Conservation (phyloP, 805 yeast genomes). For the Nakazawaea peltata region DNA sequence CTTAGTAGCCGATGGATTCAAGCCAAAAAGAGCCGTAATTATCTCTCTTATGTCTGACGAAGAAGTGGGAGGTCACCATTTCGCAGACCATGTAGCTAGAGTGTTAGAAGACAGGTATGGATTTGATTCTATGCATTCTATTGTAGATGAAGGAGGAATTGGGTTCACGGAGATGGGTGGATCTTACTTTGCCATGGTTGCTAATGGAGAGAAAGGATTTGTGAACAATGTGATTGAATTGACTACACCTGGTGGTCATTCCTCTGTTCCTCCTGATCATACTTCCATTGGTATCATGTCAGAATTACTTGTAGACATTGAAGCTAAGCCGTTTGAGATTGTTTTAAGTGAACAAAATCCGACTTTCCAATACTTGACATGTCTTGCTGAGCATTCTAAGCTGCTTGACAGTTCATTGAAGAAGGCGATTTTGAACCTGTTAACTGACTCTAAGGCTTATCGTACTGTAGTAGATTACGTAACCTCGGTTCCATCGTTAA, state of each 20-base stretch:
- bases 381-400: slow-evolving; percentile 41
- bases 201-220: slow-evolving; percentile 54
- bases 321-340: slow-evolving; percentile 40
- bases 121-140: slow-evolving; percentile 39
- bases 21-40: slow-evolving; percentile 49
- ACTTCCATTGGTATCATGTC: slow-evolving; percentile 62
- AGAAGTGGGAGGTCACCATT: slow-evolving; percentile 50
- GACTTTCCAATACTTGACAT: slow-evolving; percentile 40
- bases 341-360: slow-evolving; percentile 45
- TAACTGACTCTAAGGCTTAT: slow-evolving; percentile 23
- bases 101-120: slow-evolving; percentile 44
- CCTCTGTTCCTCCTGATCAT: slow-evolving; percentile 66
- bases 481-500: slow-evolving; percentile 11
- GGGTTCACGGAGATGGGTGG: slow-evolving; percentile 31
- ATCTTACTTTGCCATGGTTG: slow-evolving; percentile 40
- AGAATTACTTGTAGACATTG: slow-evolving; percentile 42
- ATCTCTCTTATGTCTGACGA: slow-evolving; percentile 66
- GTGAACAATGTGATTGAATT: slow-evolving; percentile 31
- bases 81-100: slow-evolving; percentile 40
- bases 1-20: slow-evolving; percentile 34
- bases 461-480: slow-evolving; percentile 19
- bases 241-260: slow-evolving; percentile 67
- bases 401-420: slow-evolving; percentile 17
- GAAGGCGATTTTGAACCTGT: slow-evolving; percentile 24
- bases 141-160: slow-evolving; percentile 57